phyloP scores from a whole-genome alignment of 441 rosid genomes.

The Brassica balearica region DNA sequence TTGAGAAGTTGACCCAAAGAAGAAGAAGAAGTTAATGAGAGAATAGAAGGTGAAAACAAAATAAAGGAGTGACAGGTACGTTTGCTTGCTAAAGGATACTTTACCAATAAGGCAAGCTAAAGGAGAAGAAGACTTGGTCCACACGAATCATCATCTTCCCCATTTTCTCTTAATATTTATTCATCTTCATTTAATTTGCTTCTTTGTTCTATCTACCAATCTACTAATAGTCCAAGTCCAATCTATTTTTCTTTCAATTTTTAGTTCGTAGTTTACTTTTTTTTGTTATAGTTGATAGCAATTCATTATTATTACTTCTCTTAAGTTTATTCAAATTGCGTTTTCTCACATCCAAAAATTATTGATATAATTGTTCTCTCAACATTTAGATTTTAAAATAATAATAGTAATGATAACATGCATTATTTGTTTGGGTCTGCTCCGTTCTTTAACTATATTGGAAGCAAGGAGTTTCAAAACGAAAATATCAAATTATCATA shows the following conservation, averaged over 20 bases:
- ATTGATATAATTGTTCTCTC: no score
- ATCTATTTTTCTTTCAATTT: neutral
- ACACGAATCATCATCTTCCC: slow-evolving; percentile 48
- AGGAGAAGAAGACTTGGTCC: slow-evolving; percentile 44
- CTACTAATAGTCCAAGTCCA: neutral
- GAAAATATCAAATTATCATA: no score
- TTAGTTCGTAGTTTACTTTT: neutral
- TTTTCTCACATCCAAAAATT: no score
- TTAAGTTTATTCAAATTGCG: neutral
- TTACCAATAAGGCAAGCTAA: slow-evolving; percentile 53
- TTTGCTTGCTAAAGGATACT: slow-evolving; percentile 46
- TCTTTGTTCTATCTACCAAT: neutral
- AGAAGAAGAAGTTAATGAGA: no score
- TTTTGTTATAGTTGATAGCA: neutral
- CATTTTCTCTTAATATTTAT: slow-evolving; percentile 19
- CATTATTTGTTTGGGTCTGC: no score
- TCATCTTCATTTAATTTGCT: neutral
- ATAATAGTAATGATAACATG: no score
- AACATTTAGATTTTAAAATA: no score
- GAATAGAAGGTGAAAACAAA: neutral
- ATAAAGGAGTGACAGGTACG: slow-evolving; percentile 46
- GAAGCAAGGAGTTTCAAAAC: no score
- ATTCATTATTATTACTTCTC: neutral
- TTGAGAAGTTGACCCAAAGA: no score
- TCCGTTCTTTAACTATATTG: no score